phyloP scores from a whole-genome alignment of 805 yeast genomes.

The Hanseniaspora guilliermondii region DNA sequence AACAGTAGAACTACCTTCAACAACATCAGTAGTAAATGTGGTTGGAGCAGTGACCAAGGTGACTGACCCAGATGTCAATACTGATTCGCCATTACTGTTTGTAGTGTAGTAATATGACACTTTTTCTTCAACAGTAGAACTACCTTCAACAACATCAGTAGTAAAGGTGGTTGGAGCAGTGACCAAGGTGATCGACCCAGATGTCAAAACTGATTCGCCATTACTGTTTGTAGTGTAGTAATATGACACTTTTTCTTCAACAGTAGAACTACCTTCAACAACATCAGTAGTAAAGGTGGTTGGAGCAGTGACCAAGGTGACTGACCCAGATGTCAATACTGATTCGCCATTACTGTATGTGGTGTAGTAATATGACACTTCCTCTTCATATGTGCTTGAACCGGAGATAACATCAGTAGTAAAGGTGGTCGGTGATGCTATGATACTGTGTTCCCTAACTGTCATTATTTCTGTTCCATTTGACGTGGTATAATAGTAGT shows the following conservation, averaged over 20 bases:
- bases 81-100: not conserved
- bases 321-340: not conserved
- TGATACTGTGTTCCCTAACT: not conserved
- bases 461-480: not conserved
- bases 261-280: no score
- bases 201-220: not conserved
- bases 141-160: not conserved
- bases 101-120: not conserved
- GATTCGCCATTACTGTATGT: not conserved
- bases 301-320: not conserved
- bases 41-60: not conserved
- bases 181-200: not conserved
- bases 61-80: conserved; percentile 22
- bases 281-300: not conserved
- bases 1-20: not conserved
- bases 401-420: not conserved
- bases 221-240: not conserved
- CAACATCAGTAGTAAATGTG: not conserved
- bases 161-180: not conserved
- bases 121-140: not conserved
- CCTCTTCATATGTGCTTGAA: not conserved
- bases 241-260: not conserved
- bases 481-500: not conserved
- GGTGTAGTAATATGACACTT: not conserved
- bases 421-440: not conserved